phyloP scores from a whole-genome alignment of 805 yeast species.

The Yarrowia porcina region DNA sequence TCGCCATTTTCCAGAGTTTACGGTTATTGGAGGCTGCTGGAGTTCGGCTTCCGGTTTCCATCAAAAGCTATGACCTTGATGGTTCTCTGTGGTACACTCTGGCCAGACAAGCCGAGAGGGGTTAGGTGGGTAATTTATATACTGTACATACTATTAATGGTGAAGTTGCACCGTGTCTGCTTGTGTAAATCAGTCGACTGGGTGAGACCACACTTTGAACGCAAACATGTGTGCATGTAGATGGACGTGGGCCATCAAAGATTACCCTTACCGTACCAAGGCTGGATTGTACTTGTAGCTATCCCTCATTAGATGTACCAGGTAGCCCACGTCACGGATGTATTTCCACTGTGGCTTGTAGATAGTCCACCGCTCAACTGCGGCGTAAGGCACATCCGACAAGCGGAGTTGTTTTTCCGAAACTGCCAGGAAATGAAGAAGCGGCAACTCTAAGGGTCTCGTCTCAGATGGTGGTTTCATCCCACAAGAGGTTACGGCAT shows the following conservation, averaged over 20 bases:
- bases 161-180: background rate
- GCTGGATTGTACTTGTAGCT: too few relatives aligned
- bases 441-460: background rate
- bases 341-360: background rate
- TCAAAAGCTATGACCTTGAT: background rate
- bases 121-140: too few relatives aligned
- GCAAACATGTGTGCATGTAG: background rate
- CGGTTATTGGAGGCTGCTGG: slow-evolving; percentile 6
- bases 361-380: background rate
- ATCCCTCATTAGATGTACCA: too few relatives aligned
- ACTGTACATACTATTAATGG: background rate
- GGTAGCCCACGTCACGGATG: too few relatives aligned
- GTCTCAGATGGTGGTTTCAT: too few relatives aligned
- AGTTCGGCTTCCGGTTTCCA: background rate
- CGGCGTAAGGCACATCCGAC: background rate
- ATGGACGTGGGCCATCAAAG: too few relatives aligned
- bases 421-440: background rate
- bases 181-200: background rate
- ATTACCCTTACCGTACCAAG: too few relatives aligned
- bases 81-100: slow-evolving; percentile 3
- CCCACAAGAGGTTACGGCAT: too few relatives aligned
- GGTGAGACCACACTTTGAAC: background rate
- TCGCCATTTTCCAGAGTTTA: slow-evolving; percentile 11
- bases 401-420: slow-evolving; percentile 7
- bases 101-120: background rate